These are phyloP conservation scores for Verticillium tricorpus DNA, from an alignment of 2,329 filamentous ascomycete species.

Conservation along the genomic window DNA sequence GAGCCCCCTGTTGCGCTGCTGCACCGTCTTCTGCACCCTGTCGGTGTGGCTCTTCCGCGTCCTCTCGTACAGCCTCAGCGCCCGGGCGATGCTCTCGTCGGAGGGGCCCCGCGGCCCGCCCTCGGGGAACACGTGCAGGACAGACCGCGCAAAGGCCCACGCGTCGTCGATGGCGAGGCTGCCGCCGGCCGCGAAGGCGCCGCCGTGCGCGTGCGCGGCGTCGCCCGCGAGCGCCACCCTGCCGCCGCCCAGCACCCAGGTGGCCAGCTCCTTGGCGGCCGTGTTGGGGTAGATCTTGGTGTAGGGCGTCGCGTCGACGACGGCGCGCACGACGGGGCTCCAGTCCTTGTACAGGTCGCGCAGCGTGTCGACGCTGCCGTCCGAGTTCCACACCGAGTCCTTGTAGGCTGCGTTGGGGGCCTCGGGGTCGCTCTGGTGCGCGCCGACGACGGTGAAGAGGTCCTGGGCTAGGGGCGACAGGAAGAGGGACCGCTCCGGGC, in stretches of 20 bases:
- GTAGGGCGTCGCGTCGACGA: constrained; percentile 34
- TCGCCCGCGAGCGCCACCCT: constrained; percentile 32
- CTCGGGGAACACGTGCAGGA: constrained; percentile 29
- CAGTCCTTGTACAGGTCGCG: constrained; percentile 34
- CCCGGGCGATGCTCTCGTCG: constrained; percentile 18
- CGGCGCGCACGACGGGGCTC: constrained; percentile 33
- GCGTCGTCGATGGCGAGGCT: constrained; percentile 35
- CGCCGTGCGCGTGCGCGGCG: constrained; percentile 35
- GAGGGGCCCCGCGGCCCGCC: constrained; percentile 1
- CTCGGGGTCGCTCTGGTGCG: constrained; percentile 29
- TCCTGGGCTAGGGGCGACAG: constrained; percentile 33
- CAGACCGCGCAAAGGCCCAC: constrained; percentile 33
- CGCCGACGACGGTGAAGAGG: constrained; percentile 38
- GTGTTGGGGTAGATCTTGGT: constrained; percentile 37
- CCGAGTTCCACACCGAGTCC: constrained; percentile 31
- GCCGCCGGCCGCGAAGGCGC: constrained; percentile 34
- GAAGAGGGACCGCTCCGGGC: constrained; percentile 36
- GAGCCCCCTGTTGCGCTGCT: constrained; percentile 21
- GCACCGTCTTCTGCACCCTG: constrained; percentile 28
- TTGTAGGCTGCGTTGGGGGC: constrained; percentile 23
- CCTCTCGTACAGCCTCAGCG: constrained; percentile 34
- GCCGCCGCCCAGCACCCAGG: constrained; percentile 33
- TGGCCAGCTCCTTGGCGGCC: constrained; percentile 31
- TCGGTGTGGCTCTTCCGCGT: constrained; percentile 37
- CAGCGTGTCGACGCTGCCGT: constrained; percentile 29